phyloP scores from a whole-genome alignment of 2,329 filamentous ascomycete genomes.

The Penicillium janthinellum region DNA sequence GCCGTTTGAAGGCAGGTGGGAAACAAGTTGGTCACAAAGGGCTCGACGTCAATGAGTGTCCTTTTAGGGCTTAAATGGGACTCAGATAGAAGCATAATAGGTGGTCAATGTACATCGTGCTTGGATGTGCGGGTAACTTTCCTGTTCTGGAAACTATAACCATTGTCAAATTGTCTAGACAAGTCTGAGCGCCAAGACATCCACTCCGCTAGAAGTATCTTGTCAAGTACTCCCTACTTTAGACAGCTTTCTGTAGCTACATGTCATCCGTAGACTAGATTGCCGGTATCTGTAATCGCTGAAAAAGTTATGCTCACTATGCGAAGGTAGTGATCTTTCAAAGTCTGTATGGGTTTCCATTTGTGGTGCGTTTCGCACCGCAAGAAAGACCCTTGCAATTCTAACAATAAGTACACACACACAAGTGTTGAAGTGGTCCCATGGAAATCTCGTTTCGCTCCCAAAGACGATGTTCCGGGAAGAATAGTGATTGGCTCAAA shows the following conservation, averaged over 20 bases:
- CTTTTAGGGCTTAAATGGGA: background rate
- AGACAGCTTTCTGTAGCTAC: background rate
- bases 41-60: background rate
- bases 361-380: too few species aligned
- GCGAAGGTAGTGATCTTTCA: too few species aligned
- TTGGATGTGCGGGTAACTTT: background rate
- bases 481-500: slow-evolving; percentile 7
- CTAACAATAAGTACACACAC: background rate
- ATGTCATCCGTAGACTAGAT: background rate
- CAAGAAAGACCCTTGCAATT: background rate
- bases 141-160: background rate
- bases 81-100: background rate
- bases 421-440: background rate
- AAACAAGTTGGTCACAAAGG: background rate
- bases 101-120: background rate
- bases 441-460: background rate
- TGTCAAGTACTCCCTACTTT: background rate
- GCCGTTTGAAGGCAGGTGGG: background rate
- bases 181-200: background rate
- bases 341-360: too few species aligned
- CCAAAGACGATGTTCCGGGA: background rate
- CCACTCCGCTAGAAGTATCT: too few species aligned
- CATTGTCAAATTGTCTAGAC: background rate
- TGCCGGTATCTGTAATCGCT: background rate
- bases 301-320: background rate